These are phyloP conservation scores for Podaxis mareebaensis DNA, from an alignment of 768 basidiomycete species.

Conservation along the genomic window DNA sequence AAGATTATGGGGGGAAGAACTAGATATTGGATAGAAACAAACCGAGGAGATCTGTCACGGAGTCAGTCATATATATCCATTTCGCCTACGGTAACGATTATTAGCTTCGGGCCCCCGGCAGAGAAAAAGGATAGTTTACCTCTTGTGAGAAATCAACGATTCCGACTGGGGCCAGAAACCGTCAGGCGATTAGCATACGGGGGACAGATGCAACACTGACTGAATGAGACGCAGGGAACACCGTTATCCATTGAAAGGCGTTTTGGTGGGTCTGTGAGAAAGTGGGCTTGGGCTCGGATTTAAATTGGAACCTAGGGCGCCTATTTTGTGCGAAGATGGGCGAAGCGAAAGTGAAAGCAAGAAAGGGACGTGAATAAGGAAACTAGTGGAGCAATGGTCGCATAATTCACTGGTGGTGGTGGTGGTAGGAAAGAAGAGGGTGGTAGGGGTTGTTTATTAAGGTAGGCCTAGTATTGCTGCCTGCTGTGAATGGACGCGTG, in stretches of 20 bases:
- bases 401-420: not conserved
- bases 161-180: conserved; percentile 47
- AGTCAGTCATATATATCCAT: conserved; percentile 70
- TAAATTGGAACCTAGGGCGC: conserved; percentile 18
- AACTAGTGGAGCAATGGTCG: not conserved
- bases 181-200: conserved; percentile 10
- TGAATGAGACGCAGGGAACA: conserved; percentile 76
- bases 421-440: conserved; percentile 1
- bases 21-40: conserved; percentile 11
- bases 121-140: conserved; percentile 35
- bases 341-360: conserved; percentile 13
- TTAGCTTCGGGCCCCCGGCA: not conserved
- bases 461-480: not conserved
- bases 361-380: not conserved
- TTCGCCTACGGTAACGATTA: conserved; percentile 42
- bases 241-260: conserved; percentile 38
- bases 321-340: conserved; percentile 3
- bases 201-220: conserved; percentile 42
- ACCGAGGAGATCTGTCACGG: conserved; percentile 67
- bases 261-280: conserved; percentile 19
- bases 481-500: conserved; percentile 8
- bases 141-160: conserved; percentile 82
- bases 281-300: conserved; percentile 15
- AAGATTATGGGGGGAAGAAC: not conserved
- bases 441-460: conserved; percentile 1